Conservation (phyloP, 768 basidiomycete species). For the Suillus brevipes region DNA sequence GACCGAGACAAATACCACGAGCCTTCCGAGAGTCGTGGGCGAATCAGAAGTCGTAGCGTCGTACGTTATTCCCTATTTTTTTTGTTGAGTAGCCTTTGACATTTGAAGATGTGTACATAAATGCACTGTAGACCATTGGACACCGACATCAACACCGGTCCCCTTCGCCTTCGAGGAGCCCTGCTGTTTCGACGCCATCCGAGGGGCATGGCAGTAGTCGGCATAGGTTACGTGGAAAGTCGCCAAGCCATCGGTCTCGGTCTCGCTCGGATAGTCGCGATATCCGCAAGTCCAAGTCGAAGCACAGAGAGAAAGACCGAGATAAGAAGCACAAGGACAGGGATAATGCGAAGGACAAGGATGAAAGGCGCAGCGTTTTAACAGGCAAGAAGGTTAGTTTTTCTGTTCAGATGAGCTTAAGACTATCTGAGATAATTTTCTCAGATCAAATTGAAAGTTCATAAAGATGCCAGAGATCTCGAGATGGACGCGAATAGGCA, state of each 20-base stretch:
- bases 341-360: slow-evolving; percentile 33
- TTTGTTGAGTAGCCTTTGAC: slow-evolving; percentile 18
- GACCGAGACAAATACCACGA: slow-evolving; percentile 12
- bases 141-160: slow-evolving; percentile 17
- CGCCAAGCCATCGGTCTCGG: slow-evolving; percentile 9
- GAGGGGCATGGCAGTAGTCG: slow-evolving; percentile 18
- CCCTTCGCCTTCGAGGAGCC: slow-evolving; percentile 17
- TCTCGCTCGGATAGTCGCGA: slow-evolving; percentile 33
- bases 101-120: slow-evolving; percentile 26
- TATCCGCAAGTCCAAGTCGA: slow-evolving; percentile 25
- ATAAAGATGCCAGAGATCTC: slow-evolving; percentile 55
- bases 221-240: slow-evolving; percentile 18
- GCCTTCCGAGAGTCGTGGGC: slow-evolving; percentile 8
- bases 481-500: slow-evolving; percentile 58
- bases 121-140: slow-evolving; percentile 23
- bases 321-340: slow-evolving; percentile 35
- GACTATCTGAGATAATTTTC: background rate
- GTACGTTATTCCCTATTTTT: slow-evolving; percentile 22
- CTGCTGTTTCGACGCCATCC: slow-evolving; percentile 16
- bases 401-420: background rate
- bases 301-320: slow-evolving; percentile 26
- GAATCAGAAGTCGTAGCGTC: slow-evolving; percentile 26
- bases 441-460: slow-evolving; percentile 65
- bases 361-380: slow-evolving; percentile 54
- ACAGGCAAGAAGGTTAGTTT: slow-evolving; percentile 59